Evolutionary conservation across 345 rosid genomes (phyloP), one percentile per base, ranked within the genome.

Genomic region (Arabidopsis suecica): DNA sequence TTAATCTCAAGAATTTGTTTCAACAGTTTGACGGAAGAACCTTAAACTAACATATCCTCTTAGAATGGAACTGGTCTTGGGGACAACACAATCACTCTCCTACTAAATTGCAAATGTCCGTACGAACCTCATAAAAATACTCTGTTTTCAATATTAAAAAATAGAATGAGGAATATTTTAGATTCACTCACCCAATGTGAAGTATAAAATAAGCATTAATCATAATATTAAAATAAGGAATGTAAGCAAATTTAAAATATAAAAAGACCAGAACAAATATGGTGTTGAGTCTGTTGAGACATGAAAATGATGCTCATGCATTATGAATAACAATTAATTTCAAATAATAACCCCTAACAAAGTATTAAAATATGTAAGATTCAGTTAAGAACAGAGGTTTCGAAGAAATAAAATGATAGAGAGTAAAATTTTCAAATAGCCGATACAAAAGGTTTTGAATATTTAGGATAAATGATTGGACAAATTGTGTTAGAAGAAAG

Each of bases 21-120:
- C 57, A 48, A 57, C 45, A 20, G 42, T 42, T 56, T 69, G 54
- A 55, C 73, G 54, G 20, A 57, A 69, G 44, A 56, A 65, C 32
- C 42, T 16, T 48, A 48, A 36, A 9, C 36, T 12, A 41, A 53
- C 2, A 53, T 68, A 16, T 40, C 25, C 2, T 41, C 40, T 54
- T 56, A 3, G 7, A 48, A 7, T 51, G 16, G 76, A 72, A 62
- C 76, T 9, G 53, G 76, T 72, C 76, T 38, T 72, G 33, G 53
- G 76, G 61, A 28, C 41, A 71, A 1, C 22, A 42, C 34, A 69
- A 69, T 30, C 25, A 32, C 22, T 44, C 14, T 42, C 67, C 59
- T 37, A 48, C 34, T 23, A 48, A 23, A 23, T 60, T 38, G 65
- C 74, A 32, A 34, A 22, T 13, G 9, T 57, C 45, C 55, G 34